These are phyloP conservation scores for Yamadazyma olivae DNA, from an alignment of 805 yeast species.

Conservation along the genomic window DNA sequence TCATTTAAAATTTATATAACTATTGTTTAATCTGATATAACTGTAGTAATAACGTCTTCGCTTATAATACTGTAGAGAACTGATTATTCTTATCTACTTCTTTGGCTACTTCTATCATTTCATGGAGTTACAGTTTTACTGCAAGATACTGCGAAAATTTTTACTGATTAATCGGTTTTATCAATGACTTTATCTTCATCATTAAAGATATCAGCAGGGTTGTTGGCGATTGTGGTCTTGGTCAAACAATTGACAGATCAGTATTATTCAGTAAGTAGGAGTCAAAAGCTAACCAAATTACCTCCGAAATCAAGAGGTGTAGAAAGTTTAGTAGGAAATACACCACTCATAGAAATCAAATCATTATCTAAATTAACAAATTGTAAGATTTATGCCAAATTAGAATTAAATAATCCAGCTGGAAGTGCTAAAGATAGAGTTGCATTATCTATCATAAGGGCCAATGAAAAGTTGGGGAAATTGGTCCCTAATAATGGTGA, in stretches of 20 bases:
- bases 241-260: slow-evolving; percentile 2
- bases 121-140: too few species aligned
- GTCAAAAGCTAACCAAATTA: slow-evolving; percentile 1
- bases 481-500: slow-evolving; percentile 62
- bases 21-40: too few species aligned
- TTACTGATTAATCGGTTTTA: not conserved
- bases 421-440: slow-evolving; percentile 96
- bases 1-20: too few species aligned
- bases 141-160: not conserved
- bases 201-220: slow-evolving; percentile 1
- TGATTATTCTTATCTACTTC: too few species aligned
- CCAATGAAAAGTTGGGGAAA: slow-evolving; percentile 59
- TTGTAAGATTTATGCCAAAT: slow-evolving; percentile 79
- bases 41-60: too few species aligned
- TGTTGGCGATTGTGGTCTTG: slow-evolving; percentile 2
- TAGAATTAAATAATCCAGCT: slow-evolving; percentile 86
- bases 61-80: too few species aligned
- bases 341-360: slow-evolving; percentile 74
- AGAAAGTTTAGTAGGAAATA: slow-evolving; percentile 82
- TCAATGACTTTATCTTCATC: slow-evolving; percentile 9
- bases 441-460: slow-evolving; percentile 76
- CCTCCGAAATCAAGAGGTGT: slow-evolving; percentile 49
- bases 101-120: too few species aligned
- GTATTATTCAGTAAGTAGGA: not conserved
- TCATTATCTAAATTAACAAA: slow-evolving; percentile 74